Conservation (phyloP, 768 basidiomycete species). For the Amanita rimosa region DNA sequence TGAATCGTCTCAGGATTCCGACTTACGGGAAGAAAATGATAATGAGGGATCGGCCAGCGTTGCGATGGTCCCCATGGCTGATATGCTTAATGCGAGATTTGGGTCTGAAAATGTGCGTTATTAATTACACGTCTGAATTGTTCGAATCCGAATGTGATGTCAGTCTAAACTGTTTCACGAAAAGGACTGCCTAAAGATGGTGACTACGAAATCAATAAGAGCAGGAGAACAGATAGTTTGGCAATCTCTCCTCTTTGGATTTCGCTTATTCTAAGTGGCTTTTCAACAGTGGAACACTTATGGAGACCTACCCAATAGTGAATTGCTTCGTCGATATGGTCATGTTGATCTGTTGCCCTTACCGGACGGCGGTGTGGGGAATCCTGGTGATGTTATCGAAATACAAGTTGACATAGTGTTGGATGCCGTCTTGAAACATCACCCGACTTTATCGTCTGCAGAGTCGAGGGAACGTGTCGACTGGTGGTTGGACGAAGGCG, state of each 20-base stretch:
- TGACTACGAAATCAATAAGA: conserved; percentile 61
- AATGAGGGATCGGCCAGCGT: conserved; percentile 45
- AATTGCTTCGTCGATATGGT: conserved; percentile 89
- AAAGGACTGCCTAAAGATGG: conserved; percentile 62
- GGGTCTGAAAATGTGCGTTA: conserved; percentile 70
- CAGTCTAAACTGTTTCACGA: conserved; percentile 86
- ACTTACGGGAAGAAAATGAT: conserved; percentile 21
- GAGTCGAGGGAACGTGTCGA: conserved; percentile 58
- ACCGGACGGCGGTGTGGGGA: conserved; percentile 39
- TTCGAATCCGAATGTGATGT: background rate
- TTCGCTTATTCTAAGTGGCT: conserved; percentile 4
- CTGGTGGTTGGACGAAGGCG: conserved; percentile 88
- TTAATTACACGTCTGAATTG: background rate
- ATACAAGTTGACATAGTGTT: conserved; percentile 63
- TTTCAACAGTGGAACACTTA: conserved; percentile 83
- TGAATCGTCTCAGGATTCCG: conserved; percentile 14
- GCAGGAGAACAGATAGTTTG: conserved; percentile 83
- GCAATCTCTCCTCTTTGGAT: conserved; percentile 8
- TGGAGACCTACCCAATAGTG: conserved; percentile 85
- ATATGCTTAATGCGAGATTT: conserved; percentile 87
- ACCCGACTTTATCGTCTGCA: conserved; percentile 12
- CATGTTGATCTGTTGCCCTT: conserved; percentile 73
- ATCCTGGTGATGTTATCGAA: conserved; percentile 75
- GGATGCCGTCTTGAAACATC: conserved; percentile 19
- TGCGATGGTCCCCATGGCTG: conserved; percentile 94